Conservation (phyloP, 2,329 filamentous ascomycete species). For the Alternaria novae-zelandiae region DNA sequence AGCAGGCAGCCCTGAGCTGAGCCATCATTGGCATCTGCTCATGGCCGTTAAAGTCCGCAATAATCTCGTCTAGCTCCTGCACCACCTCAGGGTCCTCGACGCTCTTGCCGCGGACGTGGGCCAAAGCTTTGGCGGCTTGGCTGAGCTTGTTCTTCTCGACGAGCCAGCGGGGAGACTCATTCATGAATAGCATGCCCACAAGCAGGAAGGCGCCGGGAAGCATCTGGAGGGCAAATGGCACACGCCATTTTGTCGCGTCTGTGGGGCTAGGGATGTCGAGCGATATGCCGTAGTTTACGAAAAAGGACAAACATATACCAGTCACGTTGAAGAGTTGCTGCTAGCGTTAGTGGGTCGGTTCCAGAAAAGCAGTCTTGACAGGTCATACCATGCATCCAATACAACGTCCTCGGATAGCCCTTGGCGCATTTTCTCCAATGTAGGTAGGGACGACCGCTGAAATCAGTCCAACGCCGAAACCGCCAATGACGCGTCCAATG, state of each 20-base stretch:
- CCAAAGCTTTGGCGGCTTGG: slow-evolving; percentile 52
- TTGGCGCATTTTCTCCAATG: slow-evolving; percentile 55
- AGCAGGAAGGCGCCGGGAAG: slow-evolving; percentile 60
- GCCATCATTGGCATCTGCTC: slow-evolving; percentile 49
- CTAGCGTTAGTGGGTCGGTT: neutral
- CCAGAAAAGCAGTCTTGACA: neutral
- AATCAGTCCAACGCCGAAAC: slow-evolving; percentile 53
- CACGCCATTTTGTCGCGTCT: slow-evolving; percentile 59
- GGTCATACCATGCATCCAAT: slow-evolving; percentile 42
- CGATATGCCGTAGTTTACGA: slow-evolving; percentile 60
- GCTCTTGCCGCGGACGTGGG: slow-evolving; percentile 47
- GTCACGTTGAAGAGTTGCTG: slow-evolving; percentile 52
- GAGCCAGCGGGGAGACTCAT: slow-evolving; percentile 62
- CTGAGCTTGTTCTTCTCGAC: slow-evolving; percentile 58
- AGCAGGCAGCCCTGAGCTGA: slow-evolving; percentile 49
- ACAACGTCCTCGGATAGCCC: slow-evolving; percentile 49
- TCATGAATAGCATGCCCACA: slow-evolving; percentile 58
- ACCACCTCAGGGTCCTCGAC: slow-evolving; percentile 45
- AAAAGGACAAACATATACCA: slow-evolving; percentile 59
- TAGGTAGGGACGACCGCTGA: slow-evolving; percentile 53
- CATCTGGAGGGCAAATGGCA: slow-evolving; percentile 61
- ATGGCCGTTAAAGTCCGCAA: slow-evolving; percentile 51
- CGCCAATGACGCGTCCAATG: slow-evolving; percentile 52
- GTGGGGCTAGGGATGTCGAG: slow-evolving; percentile 50
- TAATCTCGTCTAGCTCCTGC: slow-evolving; percentile 53